These are phyloP conservation scores for Lanmaoa rubissima DNA, from an alignment of 768 basidiomycete species.

Conservation along the genomic window DNA sequence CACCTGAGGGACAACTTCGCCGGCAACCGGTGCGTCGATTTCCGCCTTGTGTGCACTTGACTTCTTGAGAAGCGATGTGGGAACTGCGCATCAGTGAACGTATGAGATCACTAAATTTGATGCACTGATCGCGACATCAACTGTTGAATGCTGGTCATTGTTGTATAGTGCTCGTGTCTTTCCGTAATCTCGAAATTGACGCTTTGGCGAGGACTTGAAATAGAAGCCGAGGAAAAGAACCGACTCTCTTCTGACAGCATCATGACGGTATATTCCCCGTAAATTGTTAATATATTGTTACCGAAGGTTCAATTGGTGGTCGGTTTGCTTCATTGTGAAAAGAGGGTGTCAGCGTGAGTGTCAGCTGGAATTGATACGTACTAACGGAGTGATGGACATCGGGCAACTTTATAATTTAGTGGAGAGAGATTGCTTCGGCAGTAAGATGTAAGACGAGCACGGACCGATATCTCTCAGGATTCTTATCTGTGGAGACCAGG, in stretches of 20 bases:
- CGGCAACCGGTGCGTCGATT: neutral
- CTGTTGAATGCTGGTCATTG: too few relatives aligned
- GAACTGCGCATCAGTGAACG: neutral
- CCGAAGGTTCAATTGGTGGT: neutral
- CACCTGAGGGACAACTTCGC: neutral
- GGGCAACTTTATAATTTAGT: neutral
- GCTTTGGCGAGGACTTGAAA: neutral
- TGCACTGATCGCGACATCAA: neutral
- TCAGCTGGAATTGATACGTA: neutral
- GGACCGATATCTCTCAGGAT: neutral
- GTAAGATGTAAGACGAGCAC: neutral
- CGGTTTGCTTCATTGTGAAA: neutral
- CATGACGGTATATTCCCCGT: neutral
- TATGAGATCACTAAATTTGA: neutral
- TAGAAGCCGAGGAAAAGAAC: neutral
- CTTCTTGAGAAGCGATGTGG: neutral
- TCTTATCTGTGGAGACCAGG: neutral
- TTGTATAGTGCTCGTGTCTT: too few relatives aligned
- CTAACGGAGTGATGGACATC: neutral
- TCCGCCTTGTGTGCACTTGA: neutral
- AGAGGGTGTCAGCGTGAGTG: neutral
- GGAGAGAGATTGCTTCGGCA: neutral
- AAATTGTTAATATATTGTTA: neutral
- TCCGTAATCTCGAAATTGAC: neutral
- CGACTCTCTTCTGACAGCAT: neutral